Evolutionary conservation across 139 green algal genomes (phyloP).

Genomic region (Picochlorum costavermella): DNA sequence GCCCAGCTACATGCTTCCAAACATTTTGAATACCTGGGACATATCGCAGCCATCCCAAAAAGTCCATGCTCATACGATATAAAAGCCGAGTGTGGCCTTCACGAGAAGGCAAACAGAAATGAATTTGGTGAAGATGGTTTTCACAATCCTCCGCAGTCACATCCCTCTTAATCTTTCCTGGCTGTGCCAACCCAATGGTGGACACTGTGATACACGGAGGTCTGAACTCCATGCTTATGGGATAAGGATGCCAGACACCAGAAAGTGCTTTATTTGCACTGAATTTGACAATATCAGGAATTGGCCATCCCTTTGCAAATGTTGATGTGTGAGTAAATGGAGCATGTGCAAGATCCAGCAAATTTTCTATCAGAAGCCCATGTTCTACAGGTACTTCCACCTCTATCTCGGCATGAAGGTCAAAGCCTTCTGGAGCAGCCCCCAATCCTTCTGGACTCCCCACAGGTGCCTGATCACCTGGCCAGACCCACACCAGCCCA

Average conservation of each 20-base stretch:
- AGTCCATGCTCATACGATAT: slow-evolving; percentile 97
- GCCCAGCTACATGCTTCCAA: slow-evolving; percentile 74
- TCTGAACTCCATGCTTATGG: slow-evolving; percentile 96
- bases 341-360: slow-evolving; percentile 96
- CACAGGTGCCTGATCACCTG: slow-evolving; percentile 61
- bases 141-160: slow-evolving; percentile 59
- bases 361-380: slow-evolving; percentile 96
- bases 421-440: slow-evolving; percentile 57
- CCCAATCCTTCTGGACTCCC: slow-evolving; percentile 33
- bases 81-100: slow-evolving; percentile 83
- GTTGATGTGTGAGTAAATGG: slow-evolving; percentile 97
- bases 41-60: slow-evolving; percentile 73
- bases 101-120: slow-evolving; percentile 88
- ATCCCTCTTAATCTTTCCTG: slow-evolving; percentile 77
- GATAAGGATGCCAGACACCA: slow-evolving; percentile 95
- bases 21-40: slow-evolving; percentile 80
- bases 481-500: slow-evolving; percentile 92
- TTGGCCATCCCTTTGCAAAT: slow-evolving; percentile 92
- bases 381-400: slow-evolving; percentile 96
- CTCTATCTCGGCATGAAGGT: slow-evolving; percentile 69
- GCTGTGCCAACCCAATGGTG: slow-evolving; percentile 82
- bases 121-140: slow-evolving; percentile 94
- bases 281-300: slow-evolving; percentile 78
- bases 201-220: slow-evolving; percentile 85
- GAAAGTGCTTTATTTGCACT: slow-evolving; percentile 35